Evolutionary conservation across 2,329 filamentous ascomycete species (phyloP).

Genomic region (Hymenoscyphus linearis): DNA sequence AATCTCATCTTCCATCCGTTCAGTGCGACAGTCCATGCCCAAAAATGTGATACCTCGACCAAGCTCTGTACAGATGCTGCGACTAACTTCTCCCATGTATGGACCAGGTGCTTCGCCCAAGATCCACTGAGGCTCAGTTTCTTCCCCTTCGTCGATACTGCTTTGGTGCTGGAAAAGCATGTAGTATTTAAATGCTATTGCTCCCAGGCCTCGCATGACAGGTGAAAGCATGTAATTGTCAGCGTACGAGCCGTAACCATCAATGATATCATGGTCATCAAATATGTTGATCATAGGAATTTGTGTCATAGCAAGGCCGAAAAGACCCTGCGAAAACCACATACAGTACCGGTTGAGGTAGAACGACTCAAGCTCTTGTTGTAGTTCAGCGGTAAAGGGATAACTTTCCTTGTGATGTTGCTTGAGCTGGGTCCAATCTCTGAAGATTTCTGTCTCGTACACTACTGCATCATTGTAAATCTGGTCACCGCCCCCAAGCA

Average conservation of each 20-base stretch:
- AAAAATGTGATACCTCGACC: conserved; percentile 76
- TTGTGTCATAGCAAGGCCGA: conserved; percentile 85
- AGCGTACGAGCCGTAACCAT: conserved; percentile 90
- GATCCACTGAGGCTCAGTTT: conserved; percentile 86
- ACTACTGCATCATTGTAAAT: conserved; percentile 90
- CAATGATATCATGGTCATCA: conserved; percentile 90
- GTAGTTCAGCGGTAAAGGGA: conserved; percentile 75
- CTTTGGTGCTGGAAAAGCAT: conserved; percentile 98
- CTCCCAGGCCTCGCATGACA: conserved; percentile 84
- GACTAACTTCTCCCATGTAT: conserved; percentile 82
- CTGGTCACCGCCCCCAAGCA: conserved; percentile 96
- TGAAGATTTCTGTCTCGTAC: conserved; percentile 69
- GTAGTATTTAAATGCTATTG: conserved; percentile 96
- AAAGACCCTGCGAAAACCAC: conserved; percentile 96
- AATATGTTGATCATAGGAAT: conserved; percentile 99
- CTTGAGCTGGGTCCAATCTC: conserved; percentile 76
- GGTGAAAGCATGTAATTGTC: conserved; percentile 86
- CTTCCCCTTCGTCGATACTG: conserved; percentile 71
- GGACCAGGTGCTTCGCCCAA: conserved; percentile 75
- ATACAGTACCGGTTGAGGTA: conserved; percentile 83
- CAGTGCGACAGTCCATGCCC: conserved; percentile 85
- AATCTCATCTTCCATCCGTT: conserved; percentile 78
- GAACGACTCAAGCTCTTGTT: conserved; percentile 80
- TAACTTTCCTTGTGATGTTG: conserved; percentile 75
- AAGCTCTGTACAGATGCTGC: conserved; percentile 79